phyloP scores from a whole-genome alignment of 2,329 filamentous ascomycete genomes.

The Calycina marina region DNA sequence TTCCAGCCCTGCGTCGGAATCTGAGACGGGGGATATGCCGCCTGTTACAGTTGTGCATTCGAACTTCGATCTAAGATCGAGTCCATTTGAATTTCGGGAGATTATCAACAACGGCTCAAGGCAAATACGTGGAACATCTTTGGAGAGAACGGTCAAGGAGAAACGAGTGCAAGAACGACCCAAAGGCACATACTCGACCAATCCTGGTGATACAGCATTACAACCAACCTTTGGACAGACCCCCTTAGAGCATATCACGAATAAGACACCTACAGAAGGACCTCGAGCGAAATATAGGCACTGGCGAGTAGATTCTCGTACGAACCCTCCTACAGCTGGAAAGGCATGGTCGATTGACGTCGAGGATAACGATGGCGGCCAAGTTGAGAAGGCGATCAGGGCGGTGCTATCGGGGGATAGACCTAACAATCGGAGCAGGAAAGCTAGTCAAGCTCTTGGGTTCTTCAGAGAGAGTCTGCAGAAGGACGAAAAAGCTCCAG shows the following conservation, averaged over 20 bases:
- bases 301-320: constrained; percentile 19
- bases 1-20: too few species aligned
- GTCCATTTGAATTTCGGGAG: too few species aligned
- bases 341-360: constrained; percentile 48
- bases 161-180: constrained; percentile 23
- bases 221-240: constrained; percentile 13
- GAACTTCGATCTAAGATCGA: too few species aligned
- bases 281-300: constrained; percentile 20
- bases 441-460: constrained; percentile 50
- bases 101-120: too few species aligned
- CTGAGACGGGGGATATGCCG: too few species aligned
- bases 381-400: constrained; percentile 50
- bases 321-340: constrained; percentile 27
- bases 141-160: constrained; percentile 30
- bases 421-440: constrained; percentile 48
- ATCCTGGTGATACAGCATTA: constrained; percentile 24
- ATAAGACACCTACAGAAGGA: constrained; percentile 19
- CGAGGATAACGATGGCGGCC: constrained; percentile 33
- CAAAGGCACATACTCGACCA: constrained; percentile 17
- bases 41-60: too few species aligned
- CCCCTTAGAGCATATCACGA: constrained; percentile 12
- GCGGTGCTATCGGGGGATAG: constrained; percentile 47
- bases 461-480: constrained; percentile 54
- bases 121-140: constrained; percentile 23
- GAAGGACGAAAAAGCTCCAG: constrained; percentile 40